These are phyloP conservation scores for Dovyalis caffra DNA, from an alignment of 345 rosid species.

Conservation along the genomic window DNA sequence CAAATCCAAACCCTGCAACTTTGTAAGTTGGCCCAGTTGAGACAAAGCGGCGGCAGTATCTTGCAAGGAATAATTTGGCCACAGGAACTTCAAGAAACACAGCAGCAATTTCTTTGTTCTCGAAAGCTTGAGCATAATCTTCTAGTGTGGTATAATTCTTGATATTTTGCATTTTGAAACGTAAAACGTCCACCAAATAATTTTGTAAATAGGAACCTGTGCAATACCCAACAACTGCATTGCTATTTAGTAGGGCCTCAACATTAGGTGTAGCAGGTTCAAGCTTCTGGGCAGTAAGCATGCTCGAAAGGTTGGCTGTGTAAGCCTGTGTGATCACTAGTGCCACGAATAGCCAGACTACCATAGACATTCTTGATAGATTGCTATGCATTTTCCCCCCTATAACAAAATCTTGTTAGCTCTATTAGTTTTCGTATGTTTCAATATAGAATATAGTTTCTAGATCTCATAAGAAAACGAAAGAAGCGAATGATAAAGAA, in stretches of 20 bases:
- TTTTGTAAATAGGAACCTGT: not conserved
- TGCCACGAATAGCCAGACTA: slow-evolving; percentile 26
- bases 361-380: slow-evolving; percentile 22
- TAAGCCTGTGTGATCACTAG: slow-evolving; percentile 20
- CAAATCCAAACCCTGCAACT: slow-evolving; percentile 25
- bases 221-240: slow-evolving; percentile 15
- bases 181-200: slow-evolving; percentile 11
- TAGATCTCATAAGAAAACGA: not conserved
- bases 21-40: slow-evolving; percentile 17
- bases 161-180: not conserved
- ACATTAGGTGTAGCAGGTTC: not conserved
- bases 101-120: slow-evolving; percentile 12
- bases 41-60: slow-evolving; percentile 7
- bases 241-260: slow-evolving; percentile 9
- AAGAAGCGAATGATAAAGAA: not conserved
- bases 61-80: slow-evolving; percentile 18
- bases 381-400: slow-evolving; percentile 21
- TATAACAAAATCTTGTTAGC: not conserved
- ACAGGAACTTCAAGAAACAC: slow-evolving; percentile 17
- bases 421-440: not conserved
- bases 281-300: slow-evolving; percentile 10
- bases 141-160: not conserved
- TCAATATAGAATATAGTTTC: not conserved
- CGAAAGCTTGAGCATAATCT: not conserved
- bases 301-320: slow-evolving; percentile 23